phyloP scores from a whole-genome alignment of 2,329 filamentous ascomycete species.

The Penicillium oxalicum region DNA sequence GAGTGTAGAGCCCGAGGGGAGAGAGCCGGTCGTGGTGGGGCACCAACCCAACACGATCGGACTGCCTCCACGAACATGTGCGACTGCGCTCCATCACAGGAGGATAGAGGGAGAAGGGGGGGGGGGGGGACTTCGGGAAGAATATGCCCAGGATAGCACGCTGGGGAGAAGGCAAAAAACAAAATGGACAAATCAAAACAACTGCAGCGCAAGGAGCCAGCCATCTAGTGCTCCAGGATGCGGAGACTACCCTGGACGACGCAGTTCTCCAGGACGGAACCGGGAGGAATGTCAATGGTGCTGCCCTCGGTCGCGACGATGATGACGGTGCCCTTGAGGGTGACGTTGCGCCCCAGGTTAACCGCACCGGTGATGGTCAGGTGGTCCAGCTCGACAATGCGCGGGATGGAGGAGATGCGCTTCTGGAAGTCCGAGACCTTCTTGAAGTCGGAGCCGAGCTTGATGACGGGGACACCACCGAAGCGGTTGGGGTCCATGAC shows the following conservation, averaged over 20 bases:
- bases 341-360: conserved; percentile 92
- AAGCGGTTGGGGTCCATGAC: conserved; percentile 96
- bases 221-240: conserved; percentile 58
- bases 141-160: too few relatives aligned
- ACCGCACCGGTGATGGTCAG: conserved; percentile 96
- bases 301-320: conserved; percentile 96
- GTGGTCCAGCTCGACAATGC: conserved; percentile 55
- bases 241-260: conserved; percentile 95
- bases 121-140: too few relatives aligned
- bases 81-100: too few relatives aligned
- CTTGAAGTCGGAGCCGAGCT: conserved; percentile 99
- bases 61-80: too few relatives aligned
- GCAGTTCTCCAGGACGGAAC: conserved; percentile 96
- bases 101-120: too few relatives aligned
- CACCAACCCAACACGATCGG: too few relatives aligned
- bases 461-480: conserved; percentile 94
- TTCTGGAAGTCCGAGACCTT: conserved; percentile 78
- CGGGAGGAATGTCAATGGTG: conserved; percentile 95
- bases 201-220: too few relatives aligned
- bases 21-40: too few relatives aligned
- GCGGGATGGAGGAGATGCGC: conserved; percentile 46
- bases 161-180: background rate
- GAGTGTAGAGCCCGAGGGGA: background rate
- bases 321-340: conserved; percentile 94
- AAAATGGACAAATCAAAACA: background rate